These are phyloP conservation scores for Trametes maxima DNA, from an alignment of 768 basidiomycete species.

Conservation along the genomic window DNA sequence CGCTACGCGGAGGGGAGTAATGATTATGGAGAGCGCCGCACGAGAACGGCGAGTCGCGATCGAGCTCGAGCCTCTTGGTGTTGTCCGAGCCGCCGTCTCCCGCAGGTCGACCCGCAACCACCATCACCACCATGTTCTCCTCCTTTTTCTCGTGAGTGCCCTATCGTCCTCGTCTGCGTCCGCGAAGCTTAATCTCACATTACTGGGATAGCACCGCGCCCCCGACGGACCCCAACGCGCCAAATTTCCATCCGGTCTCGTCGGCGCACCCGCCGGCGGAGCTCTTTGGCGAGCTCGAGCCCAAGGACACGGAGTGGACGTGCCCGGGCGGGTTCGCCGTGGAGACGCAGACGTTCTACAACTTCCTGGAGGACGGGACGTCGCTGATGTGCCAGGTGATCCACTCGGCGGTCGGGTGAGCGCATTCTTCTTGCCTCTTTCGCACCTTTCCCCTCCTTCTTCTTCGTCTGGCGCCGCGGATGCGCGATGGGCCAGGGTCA, in stretches of 20 bases:
- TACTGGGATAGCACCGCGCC: conserved; percentile 48
- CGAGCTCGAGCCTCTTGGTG: too few species aligned
- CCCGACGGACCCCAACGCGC: conserved; percentile 64
- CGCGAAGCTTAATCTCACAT: conserved; percentile 16
- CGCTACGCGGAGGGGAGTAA: neutral
- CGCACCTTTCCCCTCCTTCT: too few species aligned
- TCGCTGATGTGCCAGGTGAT: conserved; percentile 83
- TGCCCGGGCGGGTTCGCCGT: conserved; percentile 83
- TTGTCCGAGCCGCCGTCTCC: neutral
- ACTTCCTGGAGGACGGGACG: conserved; percentile 77
- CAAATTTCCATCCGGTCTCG: conserved; percentile 85
- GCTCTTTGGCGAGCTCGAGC: conserved; percentile 73
- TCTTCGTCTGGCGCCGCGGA: too few species aligned
- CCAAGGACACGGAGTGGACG: conserved; percentile 79
- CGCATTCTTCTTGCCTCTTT: conserved; percentile 10
- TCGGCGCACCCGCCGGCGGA: conserved; percentile 55
- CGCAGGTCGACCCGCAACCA: conserved; percentile 28
- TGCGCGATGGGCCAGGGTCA: too few species aligned
- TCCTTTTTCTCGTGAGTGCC: conserved; percentile 76
- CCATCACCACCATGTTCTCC: conserved; percentile 61
- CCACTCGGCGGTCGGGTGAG: conserved; percentile 87
- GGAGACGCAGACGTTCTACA: conserved; percentile 91
- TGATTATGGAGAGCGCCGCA: conserved; percentile 6
- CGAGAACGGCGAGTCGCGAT: neutral
- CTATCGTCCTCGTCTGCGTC: neutral